phyloP scores from a whole-genome alignment of 371 early-diverging fungal genomes.

The Rhizopus delemar region DNA sequence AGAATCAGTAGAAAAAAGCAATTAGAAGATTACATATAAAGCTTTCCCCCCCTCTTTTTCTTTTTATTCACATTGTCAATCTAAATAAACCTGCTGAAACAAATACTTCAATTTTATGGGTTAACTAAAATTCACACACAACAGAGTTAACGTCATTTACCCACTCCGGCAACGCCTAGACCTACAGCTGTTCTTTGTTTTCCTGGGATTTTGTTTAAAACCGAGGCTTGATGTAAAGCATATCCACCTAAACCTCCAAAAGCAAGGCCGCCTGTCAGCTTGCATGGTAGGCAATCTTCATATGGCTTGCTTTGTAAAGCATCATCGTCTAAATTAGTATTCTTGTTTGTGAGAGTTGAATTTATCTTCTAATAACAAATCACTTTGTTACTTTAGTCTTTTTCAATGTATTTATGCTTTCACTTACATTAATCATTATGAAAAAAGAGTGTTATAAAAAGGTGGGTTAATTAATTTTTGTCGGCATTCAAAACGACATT shows the following conservation, averaged over 20 bases:
- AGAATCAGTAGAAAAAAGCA: conserved; percentile 10
- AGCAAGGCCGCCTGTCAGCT: conserved; percentile 40
- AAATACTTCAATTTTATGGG: conserved; percentile 27
- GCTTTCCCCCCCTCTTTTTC: neutral
- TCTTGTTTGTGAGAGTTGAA: conserved; percentile 6
- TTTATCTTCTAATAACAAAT: conserved; percentile 17
- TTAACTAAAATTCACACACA: neutral
- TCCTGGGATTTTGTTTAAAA: conserved; percentile 37
- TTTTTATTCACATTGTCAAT: conserved; percentile 27
- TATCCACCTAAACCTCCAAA: conserved; percentile 47
- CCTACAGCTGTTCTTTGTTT: conserved; percentile 42
- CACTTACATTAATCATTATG: conserved; percentile 10
- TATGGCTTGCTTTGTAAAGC: conserved; percentile 12
- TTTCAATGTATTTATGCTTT: neutral
- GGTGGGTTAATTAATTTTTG: neutral
- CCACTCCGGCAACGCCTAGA: conserved; percentile 44
- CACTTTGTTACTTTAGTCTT: neutral
- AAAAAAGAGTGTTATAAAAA: neutral
- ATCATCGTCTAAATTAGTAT: neutral
- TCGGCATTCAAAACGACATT: neutral
- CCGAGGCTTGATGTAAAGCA: conserved; percentile 39
- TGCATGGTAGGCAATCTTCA: conserved; percentile 48
- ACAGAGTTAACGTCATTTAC: conserved; percentile 20
- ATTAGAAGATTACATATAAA: neutral
- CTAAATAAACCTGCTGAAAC: conserved; percentile 50